Evolutionary conservation across 2,329 filamentous ascomycete species (phyloP).

Genomic region (Pseudogymnoascus sp.): DNA sequence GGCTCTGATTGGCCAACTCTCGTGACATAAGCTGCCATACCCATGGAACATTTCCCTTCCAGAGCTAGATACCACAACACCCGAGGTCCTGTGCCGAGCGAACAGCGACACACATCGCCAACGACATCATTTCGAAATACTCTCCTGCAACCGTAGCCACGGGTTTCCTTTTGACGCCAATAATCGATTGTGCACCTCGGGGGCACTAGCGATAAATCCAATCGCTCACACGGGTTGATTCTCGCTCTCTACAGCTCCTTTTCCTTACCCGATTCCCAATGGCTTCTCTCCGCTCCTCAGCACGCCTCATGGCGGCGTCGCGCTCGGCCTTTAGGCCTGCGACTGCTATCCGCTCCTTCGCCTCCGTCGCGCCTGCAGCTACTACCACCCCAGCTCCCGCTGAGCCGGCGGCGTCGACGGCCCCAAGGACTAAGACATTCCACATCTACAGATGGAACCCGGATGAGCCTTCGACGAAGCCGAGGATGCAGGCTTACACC

Average conservation of each 20-base stretch:
- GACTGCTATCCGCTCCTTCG: conserved; percentile 45
- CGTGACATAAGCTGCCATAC: conserved; percentile 6
- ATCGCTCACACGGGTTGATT: background rate
- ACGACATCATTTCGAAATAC: conserved; percentile 7
- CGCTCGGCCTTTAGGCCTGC: conserved; percentile 29
- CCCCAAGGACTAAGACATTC: conserved; percentile 81
- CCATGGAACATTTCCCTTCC: conserved; percentile 6
- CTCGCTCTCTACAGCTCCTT: conserved; percentile 4
- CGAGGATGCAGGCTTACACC: conserved; percentile 88
- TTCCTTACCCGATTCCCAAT: conserved; percentile 32
- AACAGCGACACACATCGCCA: conserved; percentile 8
- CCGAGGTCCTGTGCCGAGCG: conserved; percentile 9
- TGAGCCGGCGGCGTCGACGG: conserved; percentile 44
- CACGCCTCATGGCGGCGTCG: conserved; percentile 42
- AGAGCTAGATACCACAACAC: conserved; percentile 9
- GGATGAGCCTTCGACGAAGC: conserved; percentile 85
- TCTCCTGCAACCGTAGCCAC: conserved; percentile 7
- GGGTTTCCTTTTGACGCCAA: background rate
- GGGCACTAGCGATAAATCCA: conserved; percentile 2
- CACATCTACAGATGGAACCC: conserved; percentile 99
- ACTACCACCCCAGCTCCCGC: conserved; percentile 16
- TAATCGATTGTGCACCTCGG: conserved; percentile 5
- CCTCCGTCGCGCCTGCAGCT: conserved; percentile 36
- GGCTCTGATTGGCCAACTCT: background rate
- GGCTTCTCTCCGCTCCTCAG: conserved; percentile 53